Percentiles rank a stretch among this genome's conserved stretches.
Conservation (phyloP, 2,329 filamentous ascomycete species). For the Clonostachys solani region DNA sequence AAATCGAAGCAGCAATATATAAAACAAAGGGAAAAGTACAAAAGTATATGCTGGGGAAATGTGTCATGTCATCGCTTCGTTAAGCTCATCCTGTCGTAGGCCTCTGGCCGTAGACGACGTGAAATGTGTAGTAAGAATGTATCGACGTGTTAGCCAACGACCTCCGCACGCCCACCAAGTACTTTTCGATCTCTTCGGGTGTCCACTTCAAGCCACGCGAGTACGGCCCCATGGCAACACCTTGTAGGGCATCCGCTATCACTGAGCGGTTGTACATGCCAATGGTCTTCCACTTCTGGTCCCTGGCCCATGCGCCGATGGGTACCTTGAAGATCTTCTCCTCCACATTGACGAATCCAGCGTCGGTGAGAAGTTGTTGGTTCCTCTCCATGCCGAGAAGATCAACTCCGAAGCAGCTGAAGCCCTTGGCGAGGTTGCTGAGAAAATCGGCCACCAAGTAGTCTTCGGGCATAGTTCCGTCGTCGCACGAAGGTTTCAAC, state of each 20-base stretch:
- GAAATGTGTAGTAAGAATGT: conserved; percentile 4
- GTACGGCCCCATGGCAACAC: conserved; percentile 23
- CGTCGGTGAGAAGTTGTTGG: conserved; percentile 16
- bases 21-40: background rate
- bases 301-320: conserved; percentile 40
- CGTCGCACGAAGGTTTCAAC: conserved; percentile 18
- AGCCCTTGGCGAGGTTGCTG: conserved; percentile 16
- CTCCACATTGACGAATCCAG: conserved; percentile 34
- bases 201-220: conserved; percentile 26
- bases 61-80: background rate
- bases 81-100: background rate
- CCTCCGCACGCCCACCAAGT: conserved; percentile 20
- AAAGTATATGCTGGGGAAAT: background rate
- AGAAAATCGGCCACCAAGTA: conserved; percentile 20
- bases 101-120: conserved; percentile 3
- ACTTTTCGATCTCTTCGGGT: conserved; percentile 22
- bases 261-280: conserved; percentile 24
- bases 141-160: conserved; percentile 5
- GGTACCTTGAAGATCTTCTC: conserved; percentile 37
- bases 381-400: conserved; percentile 20
- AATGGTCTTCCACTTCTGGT: conserved; percentile 38
- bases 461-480: conserved; percentile 14
- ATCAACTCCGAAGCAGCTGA: conserved; percentile 20
- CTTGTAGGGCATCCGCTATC: conserved; percentile 22
- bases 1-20: too few species aligned